Percentiles rank a stretch among this genome's conserved stretches.
Conservation (phyloP, 179 eudicot genomes). For the Silene vulgaris region DNA sequence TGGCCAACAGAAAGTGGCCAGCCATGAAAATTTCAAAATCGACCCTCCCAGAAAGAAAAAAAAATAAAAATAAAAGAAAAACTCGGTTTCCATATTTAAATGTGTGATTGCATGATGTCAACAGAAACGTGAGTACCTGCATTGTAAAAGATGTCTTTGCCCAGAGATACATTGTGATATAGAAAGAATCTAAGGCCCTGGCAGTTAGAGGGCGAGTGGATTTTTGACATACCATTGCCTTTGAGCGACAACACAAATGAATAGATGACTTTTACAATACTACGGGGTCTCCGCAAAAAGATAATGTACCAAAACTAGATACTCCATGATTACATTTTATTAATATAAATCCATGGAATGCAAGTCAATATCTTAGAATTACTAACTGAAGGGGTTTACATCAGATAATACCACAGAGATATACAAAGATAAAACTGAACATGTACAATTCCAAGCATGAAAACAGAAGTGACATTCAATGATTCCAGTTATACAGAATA, state of each 20-base stretch:
- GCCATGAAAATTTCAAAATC: not conserved
- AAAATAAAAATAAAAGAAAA: not conserved
- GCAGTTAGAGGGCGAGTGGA: not conserved
- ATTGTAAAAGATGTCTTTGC: slow-evolving; percentile 2
- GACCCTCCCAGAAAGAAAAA: not conserved
- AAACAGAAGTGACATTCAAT: not conserved
- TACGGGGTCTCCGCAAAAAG: not conserved
- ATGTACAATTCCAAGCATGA: slow-evolving; percentile 4
- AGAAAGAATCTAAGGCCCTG: not conserved
- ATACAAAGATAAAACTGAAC: not conserved
- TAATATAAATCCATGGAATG: not conserved
- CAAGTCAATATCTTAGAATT: not conserved
- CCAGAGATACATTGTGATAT: not conserved
- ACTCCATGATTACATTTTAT: not conserved
- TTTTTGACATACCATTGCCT: not conserved
- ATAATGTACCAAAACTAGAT: slow-evolving; percentile 4
- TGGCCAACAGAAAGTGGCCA: not conserved
- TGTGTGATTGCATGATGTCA: not conserved
- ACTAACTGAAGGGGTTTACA: slow-evolving; percentile 1
- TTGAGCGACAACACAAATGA: not conserved
- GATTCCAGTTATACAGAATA: slow-evolving; percentile 17
- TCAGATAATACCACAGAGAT: not conserved
- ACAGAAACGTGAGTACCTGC: not conserved
- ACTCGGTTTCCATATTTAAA: not conserved
- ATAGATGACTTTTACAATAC: not conserved